Percentiles rank a stretch among this genome's conserved stretches.
phyloP scores from a whole-genome alignment of 1,139 yeast genomes.

The Geotrichum europaeum region DNA sequence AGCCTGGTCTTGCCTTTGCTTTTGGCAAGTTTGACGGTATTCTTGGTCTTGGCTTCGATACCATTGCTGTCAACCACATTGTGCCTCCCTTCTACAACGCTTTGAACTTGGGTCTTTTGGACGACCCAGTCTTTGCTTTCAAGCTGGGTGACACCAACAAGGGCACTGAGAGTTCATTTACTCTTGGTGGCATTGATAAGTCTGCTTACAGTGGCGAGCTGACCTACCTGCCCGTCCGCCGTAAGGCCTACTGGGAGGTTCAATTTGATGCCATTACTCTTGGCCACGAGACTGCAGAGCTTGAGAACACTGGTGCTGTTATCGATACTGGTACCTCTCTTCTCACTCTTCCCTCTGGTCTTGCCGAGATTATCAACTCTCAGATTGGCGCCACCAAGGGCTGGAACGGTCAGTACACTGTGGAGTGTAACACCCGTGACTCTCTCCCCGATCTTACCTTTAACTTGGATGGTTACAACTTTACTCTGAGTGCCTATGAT shows the following conservation, averaged over 20 bases:
- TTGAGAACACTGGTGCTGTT: slow-evolving; percentile 86
- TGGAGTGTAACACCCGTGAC: slow-evolving; percentile 82
- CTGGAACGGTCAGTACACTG: slow-evolving; percentile 94
- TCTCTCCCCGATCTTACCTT: slow-evolving; percentile 85
- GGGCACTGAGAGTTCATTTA: slow-evolving; percentile 68
- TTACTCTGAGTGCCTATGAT: slow-evolving; percentile 80
- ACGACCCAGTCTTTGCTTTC: slow-evolving; percentile 80
- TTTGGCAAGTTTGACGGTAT: slow-evolving; percentile 98
- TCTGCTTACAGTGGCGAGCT: slow-evolving; percentile 70
- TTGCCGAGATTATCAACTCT: slow-evolving; percentile 90
- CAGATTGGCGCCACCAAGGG: slow-evolving; percentile 95
- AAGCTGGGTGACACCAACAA: slow-evolving; percentile 75
- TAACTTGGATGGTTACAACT: slow-evolving; percentile 82
- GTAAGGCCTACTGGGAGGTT: slow-evolving; percentile 99
- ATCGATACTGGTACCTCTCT: slow-evolving; percentile 97
- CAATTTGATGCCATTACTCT: slow-evolving; percentile 81
- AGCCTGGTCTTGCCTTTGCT: slow-evolving; percentile 96
- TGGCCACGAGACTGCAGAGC: slow-evolving; percentile 84
- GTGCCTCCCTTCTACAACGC: slow-evolving; percentile 96
- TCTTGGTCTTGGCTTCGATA: slow-evolving; percentile 86
- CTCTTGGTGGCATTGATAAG: slow-evolving; percentile 89
- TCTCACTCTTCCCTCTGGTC: slow-evolving; percentile 86
- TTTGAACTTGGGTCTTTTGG: slow-evolving; percentile 69
- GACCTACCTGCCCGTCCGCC: slow-evolving; percentile 94
- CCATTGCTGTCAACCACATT: slow-evolving; percentile 79